These are phyloP conservation scores for Aspergillus fijiensis DNA, from an alignment of 2,329 filamentous ascomycete species.

Conservation along the genomic window DNA sequence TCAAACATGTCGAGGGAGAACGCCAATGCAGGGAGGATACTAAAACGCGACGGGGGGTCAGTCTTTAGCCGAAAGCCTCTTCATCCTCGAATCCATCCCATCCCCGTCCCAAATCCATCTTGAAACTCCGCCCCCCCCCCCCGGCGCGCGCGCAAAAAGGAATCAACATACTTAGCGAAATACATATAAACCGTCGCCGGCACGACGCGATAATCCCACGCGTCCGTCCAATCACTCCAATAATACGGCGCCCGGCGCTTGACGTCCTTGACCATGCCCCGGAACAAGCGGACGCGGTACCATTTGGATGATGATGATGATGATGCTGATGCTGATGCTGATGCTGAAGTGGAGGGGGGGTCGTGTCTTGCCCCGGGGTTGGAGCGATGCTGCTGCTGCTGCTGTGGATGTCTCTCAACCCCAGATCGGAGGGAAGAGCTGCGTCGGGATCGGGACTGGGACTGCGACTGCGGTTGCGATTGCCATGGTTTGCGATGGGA, in stretches of 20 bases:
- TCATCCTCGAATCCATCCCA: not conserved
- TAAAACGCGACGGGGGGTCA: conserved; percentile 35
- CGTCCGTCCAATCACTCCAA: conserved; percentile 78
- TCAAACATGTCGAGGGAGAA: conserved; percentile 94
- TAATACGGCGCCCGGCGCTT: conserved; percentile 74
- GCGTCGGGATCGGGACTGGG: not conserved
- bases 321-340: not conserved
- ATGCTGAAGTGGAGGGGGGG: not conserved
- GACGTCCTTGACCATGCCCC: conserved; percentile 77
- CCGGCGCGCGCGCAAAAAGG: not conserved
- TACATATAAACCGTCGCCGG: conserved; percentile 92
- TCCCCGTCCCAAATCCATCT: not conserved
- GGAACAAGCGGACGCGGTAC: conserved; percentile 75
- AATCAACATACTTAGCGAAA: conserved; percentile 73
- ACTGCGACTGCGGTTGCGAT: conserved; percentile 4
- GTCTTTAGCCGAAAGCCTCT: conserved; percentile 13
- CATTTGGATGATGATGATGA: conserved; percentile 46
- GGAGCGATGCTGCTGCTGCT: not conserved
- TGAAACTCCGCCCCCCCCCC: not conserved
- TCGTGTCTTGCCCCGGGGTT: not conserved
- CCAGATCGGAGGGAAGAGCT: not conserved
- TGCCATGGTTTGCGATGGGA: conserved; percentile 5
- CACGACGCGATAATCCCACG: conserved; percentile 86
- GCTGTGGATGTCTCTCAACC: not conserved
- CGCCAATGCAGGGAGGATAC: conserved; percentile 80